Base-by-base conservation (phyloP, 257 asterid genomes). In the Capsicum chinense region DNA sequence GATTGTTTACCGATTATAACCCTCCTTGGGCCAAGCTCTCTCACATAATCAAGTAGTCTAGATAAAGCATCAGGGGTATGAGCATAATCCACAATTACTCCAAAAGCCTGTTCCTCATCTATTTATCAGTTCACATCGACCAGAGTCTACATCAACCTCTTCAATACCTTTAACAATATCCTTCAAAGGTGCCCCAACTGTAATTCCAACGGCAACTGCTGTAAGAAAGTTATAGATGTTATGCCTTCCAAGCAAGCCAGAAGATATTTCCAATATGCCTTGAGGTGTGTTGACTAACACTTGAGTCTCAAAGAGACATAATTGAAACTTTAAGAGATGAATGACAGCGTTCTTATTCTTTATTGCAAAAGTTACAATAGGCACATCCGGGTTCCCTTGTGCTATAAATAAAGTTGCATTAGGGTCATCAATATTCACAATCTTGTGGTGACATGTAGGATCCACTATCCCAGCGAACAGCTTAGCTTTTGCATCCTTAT, bases 121-220 rank as follows among this genome's bases (percentile, higher is more conserved):
- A 26, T 26, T 26, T 26, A 96, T 96, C 90, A 94, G 88, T 89
- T 96, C 99, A 81, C 98, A 94, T 87, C 98, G 94, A 21, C 98
- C 99, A 0, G 99, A 98, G 69, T 94, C 97, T 42, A 93, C 97
- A 90, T 96, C 99, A 81, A 96, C 97, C 91, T 96, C 98, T 87
- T 96, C 98, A 68, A 96, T 89, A 87, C 99, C 99, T 89, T 95
- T 93, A 64, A 96, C 99, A 86, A 96, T 94, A 83, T 96, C 98
- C 88, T 94, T 98, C 91, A 96, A 88, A 68, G 98, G 98, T 16
- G 98, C 98, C 84, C 97, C 98, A 67, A 96, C 99, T 9, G 98
- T 98, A 84, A 96, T 92, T 15, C 99, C 98, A 70, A 94, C 93
- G 9, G 98, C 95, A 35, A 94, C 94, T 60, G 98, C 94, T 15